phyloP scores from a whole-genome alignment of 2,329 filamentous ascomycete species.

The Pyricularia pennisetigena region DNA sequence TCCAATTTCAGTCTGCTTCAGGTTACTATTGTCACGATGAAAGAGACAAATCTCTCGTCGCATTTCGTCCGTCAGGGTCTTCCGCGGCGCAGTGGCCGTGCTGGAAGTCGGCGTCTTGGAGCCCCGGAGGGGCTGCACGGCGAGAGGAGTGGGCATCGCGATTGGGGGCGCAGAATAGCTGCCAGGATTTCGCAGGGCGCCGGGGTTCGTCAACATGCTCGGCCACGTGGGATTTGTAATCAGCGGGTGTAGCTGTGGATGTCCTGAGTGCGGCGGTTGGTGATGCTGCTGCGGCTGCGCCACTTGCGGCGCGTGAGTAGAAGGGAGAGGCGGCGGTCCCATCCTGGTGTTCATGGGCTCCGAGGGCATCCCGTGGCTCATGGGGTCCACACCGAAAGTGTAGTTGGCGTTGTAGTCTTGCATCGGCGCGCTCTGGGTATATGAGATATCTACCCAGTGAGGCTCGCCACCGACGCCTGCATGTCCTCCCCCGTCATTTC shows the following conservation, averaged over 20 bases:
- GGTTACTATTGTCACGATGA: constrained; percentile 78
- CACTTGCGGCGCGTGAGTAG: constrained; percentile 25
- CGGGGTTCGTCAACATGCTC: constrained; percentile 68
- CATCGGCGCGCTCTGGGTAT: constrained; percentile 56
- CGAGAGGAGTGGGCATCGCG: constrained; percentile 46
- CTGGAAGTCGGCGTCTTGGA: constrained; percentile 33
- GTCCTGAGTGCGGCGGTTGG: constrained; percentile 19
- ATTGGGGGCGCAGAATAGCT: constrained; percentile 51
- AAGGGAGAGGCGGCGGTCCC: constrained; percentile 50
- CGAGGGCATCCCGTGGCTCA: constrained; percentile 34
- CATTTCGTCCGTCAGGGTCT: constrained; percentile 85
- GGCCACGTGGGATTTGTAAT: constrained; percentile 68
- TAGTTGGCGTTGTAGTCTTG: constrained; percentile 56
- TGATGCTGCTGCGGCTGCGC: constrained; percentile 30
- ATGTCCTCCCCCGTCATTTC: not conserved
- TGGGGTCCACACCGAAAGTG: constrained; percentile 42
- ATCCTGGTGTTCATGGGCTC: constrained; percentile 37
- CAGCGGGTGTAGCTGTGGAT: constrained; percentile 54
- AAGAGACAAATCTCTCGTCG: constrained; percentile 90
- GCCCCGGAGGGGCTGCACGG: constrained; percentile 33
- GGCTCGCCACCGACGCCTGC: not conserved
- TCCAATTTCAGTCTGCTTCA: constrained; percentile 95
- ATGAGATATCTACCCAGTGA: constrained; percentile 45
- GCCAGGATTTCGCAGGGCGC: constrained; percentile 12
- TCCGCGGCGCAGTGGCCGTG: constrained; percentile 57